A percentile compares a stretch with the other conserved stretches of the same genome.
Conservation (phyloP, 805 yeast genomes). For the Candida adriatica region DNA sequence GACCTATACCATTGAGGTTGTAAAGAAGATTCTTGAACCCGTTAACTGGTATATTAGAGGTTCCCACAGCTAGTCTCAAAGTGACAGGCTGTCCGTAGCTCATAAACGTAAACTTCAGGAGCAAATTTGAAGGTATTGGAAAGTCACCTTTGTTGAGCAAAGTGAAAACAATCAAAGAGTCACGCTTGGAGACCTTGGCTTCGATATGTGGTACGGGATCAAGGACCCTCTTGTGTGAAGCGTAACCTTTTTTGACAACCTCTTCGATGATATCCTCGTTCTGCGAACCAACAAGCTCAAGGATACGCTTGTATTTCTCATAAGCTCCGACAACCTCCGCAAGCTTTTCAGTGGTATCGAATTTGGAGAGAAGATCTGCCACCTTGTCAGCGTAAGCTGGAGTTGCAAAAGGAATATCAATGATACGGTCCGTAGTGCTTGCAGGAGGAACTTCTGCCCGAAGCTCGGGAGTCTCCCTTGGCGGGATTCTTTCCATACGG, state of each 20-base stretch:
- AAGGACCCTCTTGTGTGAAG: background rate
- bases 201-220: conserved; percentile 2
- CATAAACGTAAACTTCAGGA: conserved; percentile 2
- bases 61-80: conserved; percentile 3
- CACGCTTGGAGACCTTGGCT: conserved; percentile 4
- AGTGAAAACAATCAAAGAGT: conserved; percentile 3
- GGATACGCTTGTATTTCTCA: conserved; percentile 4
- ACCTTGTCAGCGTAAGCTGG: background rate
- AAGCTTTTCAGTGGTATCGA: conserved; percentile 9
- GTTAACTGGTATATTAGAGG: background rate
- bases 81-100: background rate
- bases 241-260: conserved; percentile 2
- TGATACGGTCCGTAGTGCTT: conserved; percentile 1
- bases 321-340: conserved; percentile 1
- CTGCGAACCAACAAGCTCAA: conserved; percentile 2
- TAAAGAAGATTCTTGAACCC: conserved; percentile 7
- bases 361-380: conserved; percentile 2
- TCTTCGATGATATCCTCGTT: conserved; percentile 1
- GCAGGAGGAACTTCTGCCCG: background rate
- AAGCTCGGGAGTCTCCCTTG: background rate
- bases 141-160: conserved; percentile 4
- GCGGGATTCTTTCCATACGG: conserved; percentile 1
- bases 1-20: conserved; percentile 1
- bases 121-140: conserved; percentile 4
- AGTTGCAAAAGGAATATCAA: conserved; percentile 6